Percentiles rank a stretch among this genome's conserved stretches.
Evolutionary conservation across 2,329 filamentous ascomycete genomes (phyloP).

Genomic region (Raffaelea ambrosiae): DNA sequence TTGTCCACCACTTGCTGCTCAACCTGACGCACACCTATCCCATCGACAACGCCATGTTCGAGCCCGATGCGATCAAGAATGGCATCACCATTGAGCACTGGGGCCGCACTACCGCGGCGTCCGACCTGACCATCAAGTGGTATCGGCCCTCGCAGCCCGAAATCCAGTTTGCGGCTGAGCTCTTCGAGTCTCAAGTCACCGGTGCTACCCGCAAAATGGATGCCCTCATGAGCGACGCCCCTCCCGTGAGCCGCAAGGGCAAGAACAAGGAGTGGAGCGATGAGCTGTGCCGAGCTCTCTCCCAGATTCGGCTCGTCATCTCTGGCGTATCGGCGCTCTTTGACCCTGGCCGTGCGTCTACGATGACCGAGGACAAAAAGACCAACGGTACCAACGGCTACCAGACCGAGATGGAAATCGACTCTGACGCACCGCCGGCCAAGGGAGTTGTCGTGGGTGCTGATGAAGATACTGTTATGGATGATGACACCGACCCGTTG

Average conservation of each 20-base stretch:
- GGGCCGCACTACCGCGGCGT: conserved; percentile 68
- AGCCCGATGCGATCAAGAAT: conserved; percentile 61
- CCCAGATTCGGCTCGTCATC: conserved; percentile 78
- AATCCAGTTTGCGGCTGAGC: conserved; percentile 77
- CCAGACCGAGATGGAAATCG: neutral
- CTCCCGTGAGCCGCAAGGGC: conserved; percentile 79
- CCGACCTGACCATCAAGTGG: conserved; percentile 80
- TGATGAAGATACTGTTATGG: conserved; percentile 32
- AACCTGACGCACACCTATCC: conserved; percentile 94
- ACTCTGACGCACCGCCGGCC: neutral
- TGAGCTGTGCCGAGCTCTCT: conserved; percentile 83
- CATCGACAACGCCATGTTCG: conserved; percentile 79
- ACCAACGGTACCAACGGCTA: conserved; percentile 34
- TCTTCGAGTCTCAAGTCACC: conserved; percentile 78
- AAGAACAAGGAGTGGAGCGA: conserved; percentile 99
- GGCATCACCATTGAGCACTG: conserved; percentile 75
- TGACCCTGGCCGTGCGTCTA: conserved; percentile 63
- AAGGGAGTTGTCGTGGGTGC: conserved; percentile 36
- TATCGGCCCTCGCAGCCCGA: conserved; percentile 75
- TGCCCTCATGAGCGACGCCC: conserved; percentile 70
- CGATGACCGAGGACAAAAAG: conserved; percentile 23
- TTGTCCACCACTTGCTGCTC: conserved; percentile 89
- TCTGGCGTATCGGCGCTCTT: conserved; percentile 88
- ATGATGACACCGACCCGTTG: conserved; percentile 44
- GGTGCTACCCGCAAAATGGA: conserved; percentile 67